Evolutionary conservation across 2,329 filamentous ascomycete genomes (phyloP), one percentile per base, ranked within the genome.

Genomic region (Akanthomyces muscarius): DNA sequence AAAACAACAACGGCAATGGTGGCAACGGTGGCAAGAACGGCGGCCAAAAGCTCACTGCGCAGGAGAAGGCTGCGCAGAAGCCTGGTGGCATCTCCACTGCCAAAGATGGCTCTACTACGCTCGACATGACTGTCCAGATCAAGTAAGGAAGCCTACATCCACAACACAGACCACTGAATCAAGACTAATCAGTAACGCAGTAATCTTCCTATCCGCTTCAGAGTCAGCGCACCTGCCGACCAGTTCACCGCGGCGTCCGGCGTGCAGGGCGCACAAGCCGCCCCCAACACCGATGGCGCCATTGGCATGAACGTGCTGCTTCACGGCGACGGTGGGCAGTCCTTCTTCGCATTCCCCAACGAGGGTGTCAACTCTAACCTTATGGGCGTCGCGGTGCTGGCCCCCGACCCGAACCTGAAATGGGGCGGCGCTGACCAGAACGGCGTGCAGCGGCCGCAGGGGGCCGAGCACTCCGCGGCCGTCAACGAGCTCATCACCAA

Each of bases 321-420:
- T 4, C 84, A 86, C 69, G 83, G 83, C 56, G 84, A 86, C 69
- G 83, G 84, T 48, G 84, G 84, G 7, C 80, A 84, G 67, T 83
- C 81, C 14, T 85, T 84, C 76, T 82, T 83, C 71, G 81, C 83
- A 69, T 83, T 84, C 72, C 82, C 82, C 42, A 84, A 84, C 71
- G 80, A 84, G 67, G 78, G 76, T 21, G 79, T 84, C 13, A 79
- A 81, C 61, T 70, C 73, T 57, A 79, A 79, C 65, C 77, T 82
- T 38, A 81, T 82, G 70, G 82, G 82, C 64, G 80, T 83, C 11
- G 81, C 76, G 10, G 72, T 84, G 1, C 78, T 86, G 14, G 81
- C 84, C 0, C 84, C 84, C 6, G 77, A 85, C 69, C 70, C 74
- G 61, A 80, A 83, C 65, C 77, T 83, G 41, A 85, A 85, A 76